Conservation (phyloP, 2,329 filamentous ascomycete genomes). For the Trichoderma simmonsii region DNA sequence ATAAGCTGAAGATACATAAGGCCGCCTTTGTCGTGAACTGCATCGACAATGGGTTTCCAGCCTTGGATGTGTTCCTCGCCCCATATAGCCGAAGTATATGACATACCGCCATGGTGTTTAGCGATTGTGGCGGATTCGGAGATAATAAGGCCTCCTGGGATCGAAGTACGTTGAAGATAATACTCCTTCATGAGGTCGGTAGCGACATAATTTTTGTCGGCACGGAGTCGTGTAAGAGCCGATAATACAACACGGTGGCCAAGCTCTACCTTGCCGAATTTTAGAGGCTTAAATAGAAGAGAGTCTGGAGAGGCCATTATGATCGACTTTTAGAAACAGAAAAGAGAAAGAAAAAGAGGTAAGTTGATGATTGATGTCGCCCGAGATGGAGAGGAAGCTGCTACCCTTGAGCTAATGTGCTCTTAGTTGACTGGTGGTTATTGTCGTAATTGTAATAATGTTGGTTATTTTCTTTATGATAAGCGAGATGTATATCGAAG, state of each 20-base stretch:
- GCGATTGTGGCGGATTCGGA: slow-evolving; percentile 36
- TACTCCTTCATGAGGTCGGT: background rate
- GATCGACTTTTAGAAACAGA: background rate
- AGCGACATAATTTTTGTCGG: background rate
- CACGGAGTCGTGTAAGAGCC: background rate
- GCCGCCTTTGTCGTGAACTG: background rate
- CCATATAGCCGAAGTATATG: slow-evolving; percentile 17
- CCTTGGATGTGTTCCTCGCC: slow-evolving; percentile 2
- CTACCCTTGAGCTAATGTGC: background rate
- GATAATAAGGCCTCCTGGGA: background rate
- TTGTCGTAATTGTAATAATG: background rate
- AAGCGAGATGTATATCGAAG: background rate
- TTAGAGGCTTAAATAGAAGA: background rate
- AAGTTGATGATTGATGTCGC: background rate
- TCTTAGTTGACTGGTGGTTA: background rate
- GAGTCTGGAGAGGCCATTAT: slow-evolving; percentile 15
- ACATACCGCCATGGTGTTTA: slow-evolving; percentile 30
- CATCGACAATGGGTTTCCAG: background rate
- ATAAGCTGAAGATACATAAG: slow-evolving; percentile 50
- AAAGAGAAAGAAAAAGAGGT: background rate
- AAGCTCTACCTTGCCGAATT: background rate
- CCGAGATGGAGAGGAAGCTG: background rate
- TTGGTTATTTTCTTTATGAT: background rate
- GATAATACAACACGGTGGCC: background rate
- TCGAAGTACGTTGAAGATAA: background rate